Conservation (phyloP, 345 rosid genomes). For the Boechera retrofracta region DNA sequence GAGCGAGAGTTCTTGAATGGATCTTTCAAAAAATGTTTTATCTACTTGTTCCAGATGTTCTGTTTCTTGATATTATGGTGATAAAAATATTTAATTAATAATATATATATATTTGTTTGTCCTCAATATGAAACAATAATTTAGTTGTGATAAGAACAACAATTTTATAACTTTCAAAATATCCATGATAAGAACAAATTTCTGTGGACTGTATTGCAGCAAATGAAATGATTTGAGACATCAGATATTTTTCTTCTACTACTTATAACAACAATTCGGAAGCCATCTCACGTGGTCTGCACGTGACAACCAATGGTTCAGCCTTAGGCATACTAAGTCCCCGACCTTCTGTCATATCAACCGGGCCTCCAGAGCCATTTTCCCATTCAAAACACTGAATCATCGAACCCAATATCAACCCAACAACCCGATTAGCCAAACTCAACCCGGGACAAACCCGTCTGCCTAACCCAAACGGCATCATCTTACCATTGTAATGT, state of each 20-base stretch:
- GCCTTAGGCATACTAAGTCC: conserved; percentile 53
- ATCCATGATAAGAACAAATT: conserved; percentile 29
- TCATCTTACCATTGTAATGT: conserved; percentile 30
- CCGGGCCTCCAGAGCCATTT: conserved; percentile 39
- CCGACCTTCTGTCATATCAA: conserved; percentile 53
- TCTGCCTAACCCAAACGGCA: conserved; percentile 60
- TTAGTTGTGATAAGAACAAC: conserved; percentile 18
- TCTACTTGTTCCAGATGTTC: conserved; percentile 24
- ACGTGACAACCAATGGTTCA: conserved; percentile 48
- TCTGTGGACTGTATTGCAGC: conserved; percentile 30
- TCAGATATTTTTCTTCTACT: not conserved
- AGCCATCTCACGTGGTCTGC: conserved; percentile 47
- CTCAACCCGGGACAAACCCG: conserved; percentile 56
- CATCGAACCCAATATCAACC: conserved; percentile 51
- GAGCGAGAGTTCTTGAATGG: conserved; percentile 55
- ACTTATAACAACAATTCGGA: conserved; percentile 14
- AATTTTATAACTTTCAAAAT: not conserved
- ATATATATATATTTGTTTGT: not conserved
- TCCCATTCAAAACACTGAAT: conserved; percentile 60
- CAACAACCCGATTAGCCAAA: conserved; percentile 50
- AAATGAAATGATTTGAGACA: not conserved
- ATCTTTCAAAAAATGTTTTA: conserved; percentile 2
- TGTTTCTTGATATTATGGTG: conserved; percentile 30
- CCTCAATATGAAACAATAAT: not conserved
- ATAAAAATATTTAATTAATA: not conserved